Percentiles rank a stretch among this genome's conserved stretches.
Evolutionary conservation across 2,329 filamentous ascomycete genomes (phyloP).

Genomic region (Colletotrichum plurivorum): DNA sequence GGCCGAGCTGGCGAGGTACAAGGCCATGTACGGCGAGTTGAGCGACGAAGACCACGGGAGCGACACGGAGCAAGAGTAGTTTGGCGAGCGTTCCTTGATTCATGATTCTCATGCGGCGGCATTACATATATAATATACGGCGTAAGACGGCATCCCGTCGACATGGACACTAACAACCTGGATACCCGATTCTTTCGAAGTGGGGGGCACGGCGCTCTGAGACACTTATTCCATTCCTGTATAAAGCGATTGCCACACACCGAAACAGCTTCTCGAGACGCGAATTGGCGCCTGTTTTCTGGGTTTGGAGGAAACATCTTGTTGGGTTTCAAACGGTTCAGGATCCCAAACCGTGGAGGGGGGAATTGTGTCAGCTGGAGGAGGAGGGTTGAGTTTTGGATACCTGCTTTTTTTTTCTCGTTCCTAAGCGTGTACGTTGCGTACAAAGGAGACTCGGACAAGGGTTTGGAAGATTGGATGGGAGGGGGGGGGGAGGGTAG

Average conservation of each 20-base stretch:
- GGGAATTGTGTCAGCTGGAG: neutral
- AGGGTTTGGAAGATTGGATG: neutral
- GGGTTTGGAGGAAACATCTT: conserved; percentile 13
- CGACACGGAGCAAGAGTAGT: conserved; percentile 49
- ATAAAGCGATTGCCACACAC: conserved; percentile 37
- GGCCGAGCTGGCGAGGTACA: conserved; percentile 74
- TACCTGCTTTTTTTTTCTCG: too few relatives aligned
- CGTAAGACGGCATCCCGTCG: conserved; percentile 34
- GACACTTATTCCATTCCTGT: conserved; percentile 36
- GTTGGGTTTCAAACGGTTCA: conserved; percentile 20
- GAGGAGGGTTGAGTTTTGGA: too few relatives aligned
- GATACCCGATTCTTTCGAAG: conserved; percentile 37
- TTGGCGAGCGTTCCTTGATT: conserved; percentile 32
- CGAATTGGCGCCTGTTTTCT: conserved; percentile 15
- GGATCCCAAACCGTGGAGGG: neutral
- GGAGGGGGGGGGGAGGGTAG: too few relatives aligned
- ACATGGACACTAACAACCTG: conserved; percentile 35
- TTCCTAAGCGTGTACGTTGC: neutral
- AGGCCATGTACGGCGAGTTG: conserved; percentile 65
- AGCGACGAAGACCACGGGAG: conserved; percentile 50
- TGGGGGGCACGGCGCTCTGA: conserved; percentile 32
- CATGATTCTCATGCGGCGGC: conserved; percentile 37
- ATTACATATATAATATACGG: conserved; percentile 40
- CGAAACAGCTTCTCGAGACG: conserved; percentile 28
- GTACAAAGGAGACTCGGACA: neutral